A percentile compares a stretch with the other conserved stretches of the same genome.
Evolutionary conservation across 2,329 filamentous ascomycete genomes (phyloP).

Genomic region (Emergomyces orientalis): DNA sequence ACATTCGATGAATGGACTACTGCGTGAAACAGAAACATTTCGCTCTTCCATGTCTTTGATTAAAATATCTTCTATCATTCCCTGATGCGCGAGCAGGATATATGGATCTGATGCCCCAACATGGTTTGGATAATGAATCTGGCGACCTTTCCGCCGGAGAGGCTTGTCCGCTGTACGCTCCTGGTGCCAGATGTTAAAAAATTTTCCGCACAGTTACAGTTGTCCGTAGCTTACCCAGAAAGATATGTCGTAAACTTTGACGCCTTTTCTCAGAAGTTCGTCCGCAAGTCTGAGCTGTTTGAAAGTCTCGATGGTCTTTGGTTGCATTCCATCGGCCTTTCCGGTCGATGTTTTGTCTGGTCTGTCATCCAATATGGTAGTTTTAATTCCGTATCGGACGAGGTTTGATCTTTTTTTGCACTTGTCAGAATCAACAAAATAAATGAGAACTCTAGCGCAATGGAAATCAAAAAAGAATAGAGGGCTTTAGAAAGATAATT

Average conservation of each 20-base stretch:
- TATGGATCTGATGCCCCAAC: conserved; percentile 47
- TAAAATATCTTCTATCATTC: conserved; percentile 64
- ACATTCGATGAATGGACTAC: conserved; percentile 53
- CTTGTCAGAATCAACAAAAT: conserved; percentile 16
- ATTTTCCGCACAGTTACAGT: not conserved
- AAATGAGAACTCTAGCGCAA: not conserved
- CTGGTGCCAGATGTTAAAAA: conserved; percentile 11
- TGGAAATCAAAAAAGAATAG: not conserved
- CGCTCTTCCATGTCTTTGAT: conserved; percentile 59
- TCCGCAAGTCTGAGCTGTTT: conserved; percentile 66
- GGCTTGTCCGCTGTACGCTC: conserved; percentile 38
- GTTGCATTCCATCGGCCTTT: conserved; percentile 62
- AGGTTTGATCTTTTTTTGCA: conserved; percentile 47
- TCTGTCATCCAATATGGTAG: conserved; percentile 45
- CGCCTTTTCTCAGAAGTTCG: conserved; percentile 55
- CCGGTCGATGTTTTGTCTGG: conserved; percentile 59
- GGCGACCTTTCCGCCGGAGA: conserved; percentile 53
- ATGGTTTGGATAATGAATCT: conserved; percentile 55
- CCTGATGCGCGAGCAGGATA: conserved; percentile 55
- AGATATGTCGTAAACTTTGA: conserved; percentile 63
- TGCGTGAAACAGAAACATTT: conserved; percentile 54
- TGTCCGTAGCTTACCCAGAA: conserved; percentile 51
- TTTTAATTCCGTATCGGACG: conserved; percentile 39
- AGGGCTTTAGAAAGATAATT: not conserved
- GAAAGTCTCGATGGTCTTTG: conserved; percentile 69